These are phyloP conservation scores for Daldinia grandis DNA, from an alignment of 495 filamentous ascomycete genomes.

Conservation along the genomic window DNA sequence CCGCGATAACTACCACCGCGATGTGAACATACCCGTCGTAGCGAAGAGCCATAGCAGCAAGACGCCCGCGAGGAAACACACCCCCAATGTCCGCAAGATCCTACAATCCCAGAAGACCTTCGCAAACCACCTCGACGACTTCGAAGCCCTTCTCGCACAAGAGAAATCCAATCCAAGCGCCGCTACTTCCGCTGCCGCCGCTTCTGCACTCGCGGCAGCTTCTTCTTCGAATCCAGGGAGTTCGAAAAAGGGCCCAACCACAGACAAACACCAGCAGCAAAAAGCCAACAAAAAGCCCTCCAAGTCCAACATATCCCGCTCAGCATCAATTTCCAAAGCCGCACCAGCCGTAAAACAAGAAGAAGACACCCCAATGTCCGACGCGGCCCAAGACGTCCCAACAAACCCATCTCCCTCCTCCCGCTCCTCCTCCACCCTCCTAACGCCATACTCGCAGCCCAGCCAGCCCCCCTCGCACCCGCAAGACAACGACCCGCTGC, in stretches of 20 bases:
- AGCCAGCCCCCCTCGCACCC: conserved; percentile 48
- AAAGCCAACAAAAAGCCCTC: conserved; percentile 35
- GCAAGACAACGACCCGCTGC: conserved; percentile 68
- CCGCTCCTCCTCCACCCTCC: conserved; percentile 45
- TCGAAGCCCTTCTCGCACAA: conserved; percentile 72
- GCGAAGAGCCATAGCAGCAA: conserved; percentile 36
- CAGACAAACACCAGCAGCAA: conserved; percentile 23
- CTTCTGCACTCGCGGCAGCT: not conserved
- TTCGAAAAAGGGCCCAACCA: conserved; percentile 36
- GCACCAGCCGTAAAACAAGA: conserved; percentile 40
- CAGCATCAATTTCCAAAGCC: conserved; percentile 43
- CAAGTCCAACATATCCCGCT: conserved; percentile 22
- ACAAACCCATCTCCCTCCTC: conserved; percentile 22
- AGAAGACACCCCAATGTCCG: conserved; percentile 50
- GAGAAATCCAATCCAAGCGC: conserved; percentile 51
- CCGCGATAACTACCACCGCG: conserved; percentile 72
- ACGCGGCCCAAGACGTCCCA: conserved; percentile 32
- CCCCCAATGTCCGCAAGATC: conserved; percentile 86
- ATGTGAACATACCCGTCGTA: conserved; percentile 74
- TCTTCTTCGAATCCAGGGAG: not conserved
- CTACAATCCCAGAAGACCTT: conserved; percentile 93
- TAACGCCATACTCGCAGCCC: conserved; percentile 39
- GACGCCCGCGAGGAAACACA: conserved; percentile 61
- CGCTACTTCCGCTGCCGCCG: conserved; percentile 27
- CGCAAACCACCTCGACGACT: conserved; percentile 88